Conservation (phyloP, 176 grass and related monocot genomes). For the Triticum timopheevii region DNA sequence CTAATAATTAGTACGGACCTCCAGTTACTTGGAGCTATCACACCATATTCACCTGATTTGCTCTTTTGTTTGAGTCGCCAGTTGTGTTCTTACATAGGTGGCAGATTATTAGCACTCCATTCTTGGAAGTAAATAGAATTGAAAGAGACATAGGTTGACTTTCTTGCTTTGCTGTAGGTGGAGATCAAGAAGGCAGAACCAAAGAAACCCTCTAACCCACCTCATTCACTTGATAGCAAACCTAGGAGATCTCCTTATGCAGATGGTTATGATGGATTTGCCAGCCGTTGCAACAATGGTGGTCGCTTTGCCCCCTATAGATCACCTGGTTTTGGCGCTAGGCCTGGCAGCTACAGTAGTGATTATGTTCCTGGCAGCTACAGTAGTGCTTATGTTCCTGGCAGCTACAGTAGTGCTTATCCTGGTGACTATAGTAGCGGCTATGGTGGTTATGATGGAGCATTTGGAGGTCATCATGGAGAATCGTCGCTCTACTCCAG, state of each 20-base stretch:
- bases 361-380: constrained; percentile 43
- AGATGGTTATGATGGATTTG: constrained; percentile 66
- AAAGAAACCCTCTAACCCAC: constrained; percentile 83
- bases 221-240: constrained; percentile 55
- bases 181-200: constrained; percentile 99
- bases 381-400: constrained; percentile 49
- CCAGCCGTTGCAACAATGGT: constrained; percentile 49
- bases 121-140: constrained; percentile 25
- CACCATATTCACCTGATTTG: not conserved
- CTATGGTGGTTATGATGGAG: constrained; percentile 46
- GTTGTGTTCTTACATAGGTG: not conserved
- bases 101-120: constrained; percentile 35
- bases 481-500: constrained; percentile 67
- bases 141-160: constrained; percentile 50
- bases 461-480: constrained; percentile 54
- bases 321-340: constrained; percentile 66
- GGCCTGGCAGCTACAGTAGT: constrained; percentile 53
- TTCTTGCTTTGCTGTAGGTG: constrained; percentile 82
- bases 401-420: constrained; percentile 48
- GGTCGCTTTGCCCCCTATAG: constrained; percentile 67
- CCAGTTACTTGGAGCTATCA: constrained; percentile 18
- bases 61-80: constrained; percentile 22
- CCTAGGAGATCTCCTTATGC: constrained; percentile 48
- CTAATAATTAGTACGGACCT: not conserved
- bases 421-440: constrained; percentile 48